Conservation (phyloP, 1,284 basidiomycete species). For the Sutorius eximius region DNA sequence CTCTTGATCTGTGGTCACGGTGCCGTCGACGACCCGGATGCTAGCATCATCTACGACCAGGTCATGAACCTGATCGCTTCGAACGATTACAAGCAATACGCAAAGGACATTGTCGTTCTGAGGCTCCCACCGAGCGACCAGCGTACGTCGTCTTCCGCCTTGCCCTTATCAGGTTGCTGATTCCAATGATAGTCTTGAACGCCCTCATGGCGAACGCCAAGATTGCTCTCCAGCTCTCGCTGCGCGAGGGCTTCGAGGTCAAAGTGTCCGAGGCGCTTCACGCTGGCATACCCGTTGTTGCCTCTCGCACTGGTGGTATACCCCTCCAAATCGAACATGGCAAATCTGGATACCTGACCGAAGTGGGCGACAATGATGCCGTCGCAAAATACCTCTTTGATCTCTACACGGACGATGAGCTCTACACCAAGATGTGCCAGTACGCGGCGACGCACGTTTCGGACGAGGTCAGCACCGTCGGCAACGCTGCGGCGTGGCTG, state of each 20-base stretch:
- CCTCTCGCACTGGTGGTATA: slow-evolving; percentile 81
- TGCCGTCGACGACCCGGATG: slow-evolving; percentile 84
- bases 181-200: slow-evolving; percentile 58
- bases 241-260: slow-evolving; percentile 89
- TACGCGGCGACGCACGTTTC: slow-evolving; percentile 74
- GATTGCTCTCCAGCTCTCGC: slow-evolving; percentile 76
- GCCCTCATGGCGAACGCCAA: slow-evolving; percentile 74
- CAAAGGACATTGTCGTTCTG: slow-evolving; percentile 75
- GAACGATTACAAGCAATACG: slow-evolving; percentile 54
- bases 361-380: slow-evolving; percentile 66
- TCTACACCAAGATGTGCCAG: slow-evolving; percentile 63
- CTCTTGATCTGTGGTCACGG: slow-evolving; percentile 85
- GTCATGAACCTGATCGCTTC: slow-evolving; percentile 58
- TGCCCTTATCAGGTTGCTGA: neutral
- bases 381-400: slow-evolving; percentile 75
- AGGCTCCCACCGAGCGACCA: slow-evolving; percentile 78
- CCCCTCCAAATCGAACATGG: slow-evolving; percentile 84
- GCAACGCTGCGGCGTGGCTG: slow-evolving; percentile 78
- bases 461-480: slow-evolving; percentile 79
- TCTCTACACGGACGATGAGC: slow-evolving; percentile 67
- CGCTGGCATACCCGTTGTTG: slow-evolving; percentile 79
- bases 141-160: slow-evolving; percentile 45
- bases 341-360: slow-evolving; percentile 79
- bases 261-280: slow-evolving; percentile 90
- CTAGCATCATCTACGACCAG: slow-evolving; percentile 83